phyloP scores from a whole-genome alignment of 148 eudicot species.

The Nepenthes mirabilis region DNA sequence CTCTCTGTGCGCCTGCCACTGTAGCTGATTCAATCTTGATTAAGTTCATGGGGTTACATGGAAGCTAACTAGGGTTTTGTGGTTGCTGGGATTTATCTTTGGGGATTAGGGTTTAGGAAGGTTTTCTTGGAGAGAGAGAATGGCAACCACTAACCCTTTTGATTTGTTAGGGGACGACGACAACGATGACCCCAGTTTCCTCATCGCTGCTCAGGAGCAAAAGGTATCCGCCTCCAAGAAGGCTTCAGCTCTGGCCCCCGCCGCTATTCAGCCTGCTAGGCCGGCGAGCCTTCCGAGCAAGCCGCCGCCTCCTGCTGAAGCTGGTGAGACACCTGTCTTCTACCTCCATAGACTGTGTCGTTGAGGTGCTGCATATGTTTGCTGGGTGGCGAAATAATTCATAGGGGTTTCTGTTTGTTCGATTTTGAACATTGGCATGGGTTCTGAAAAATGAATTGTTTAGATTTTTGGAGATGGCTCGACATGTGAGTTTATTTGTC shows the following conservation, averaged over 20 bases:
- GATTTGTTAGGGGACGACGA: constrained; percentile 48
- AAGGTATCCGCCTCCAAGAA: constrained; percentile 16
- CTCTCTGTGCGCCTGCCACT: neutral
- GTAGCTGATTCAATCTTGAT: neutral
- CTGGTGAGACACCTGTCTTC: constrained; percentile 13
- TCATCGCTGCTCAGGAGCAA: constrained; percentile 32
- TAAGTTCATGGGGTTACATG: neutral
- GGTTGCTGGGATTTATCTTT: neutral
- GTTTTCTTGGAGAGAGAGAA: constrained; percentile 4
- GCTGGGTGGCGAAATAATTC: too few relatives aligned
- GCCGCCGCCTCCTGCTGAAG: constrained; percentile 49
- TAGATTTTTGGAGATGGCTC: too few relatives aligned
- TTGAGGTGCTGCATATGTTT: neutral
- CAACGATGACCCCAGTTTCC: constrained; percentile 34
- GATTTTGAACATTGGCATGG: too few relatives aligned
- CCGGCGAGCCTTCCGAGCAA: constrained; percentile 41
- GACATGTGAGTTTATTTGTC: too few relatives aligned
- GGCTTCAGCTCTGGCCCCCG: constrained; percentile 11
- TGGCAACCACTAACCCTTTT: constrained; percentile 51
- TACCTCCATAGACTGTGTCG: neutral
- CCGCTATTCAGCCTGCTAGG: constrained; percentile 9
- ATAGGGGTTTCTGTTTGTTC: neutral
- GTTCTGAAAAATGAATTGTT: too few relatives aligned
- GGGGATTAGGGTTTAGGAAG: neutral
- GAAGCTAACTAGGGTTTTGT: neutral